phyloP scores from a whole-genome alignment of 2,329 filamentous ascomycete genomes.

The Albophoma yamanashiensis region DNA sequence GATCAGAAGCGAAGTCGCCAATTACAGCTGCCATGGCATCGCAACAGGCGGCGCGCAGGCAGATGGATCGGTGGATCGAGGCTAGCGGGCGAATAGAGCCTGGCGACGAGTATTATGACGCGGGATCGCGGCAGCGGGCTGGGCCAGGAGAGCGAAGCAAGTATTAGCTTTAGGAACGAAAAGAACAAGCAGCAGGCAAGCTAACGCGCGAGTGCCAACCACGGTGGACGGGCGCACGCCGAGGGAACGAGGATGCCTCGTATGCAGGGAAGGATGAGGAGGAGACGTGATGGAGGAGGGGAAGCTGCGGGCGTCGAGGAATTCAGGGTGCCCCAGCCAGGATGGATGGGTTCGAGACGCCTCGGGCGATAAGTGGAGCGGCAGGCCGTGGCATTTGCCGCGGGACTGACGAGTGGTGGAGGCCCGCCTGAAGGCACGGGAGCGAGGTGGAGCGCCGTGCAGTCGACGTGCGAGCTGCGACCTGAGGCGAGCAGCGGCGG shows the following conservation, averaged over 20 bases:
- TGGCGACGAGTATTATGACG: background rate
- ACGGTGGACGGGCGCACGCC: background rate
- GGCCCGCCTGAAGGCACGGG: background rate
- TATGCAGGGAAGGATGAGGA: background rate
- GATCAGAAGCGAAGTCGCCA: constrained; percentile 64
- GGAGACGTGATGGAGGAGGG: background rate
- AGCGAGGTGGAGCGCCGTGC: background rate
- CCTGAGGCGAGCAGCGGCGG: background rate
- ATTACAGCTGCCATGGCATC: constrained; percentile 54
- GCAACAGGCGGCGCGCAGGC: constrained; percentile 5
- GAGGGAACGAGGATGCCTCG: background rate
- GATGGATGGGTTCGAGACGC: background rate
- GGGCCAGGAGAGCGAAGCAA: background rate
- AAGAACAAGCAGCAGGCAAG: background rate
- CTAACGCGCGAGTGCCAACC: background rate
- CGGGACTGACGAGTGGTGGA: background rate
- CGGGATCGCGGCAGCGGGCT: background rate
- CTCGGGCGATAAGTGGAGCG: background rate
- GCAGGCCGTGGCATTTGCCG: background rate
- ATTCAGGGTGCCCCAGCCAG: background rate
- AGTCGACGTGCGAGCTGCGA: background rate
- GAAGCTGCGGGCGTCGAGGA: background rate
- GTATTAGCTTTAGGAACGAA: background rate
- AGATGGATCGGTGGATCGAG: background rate
- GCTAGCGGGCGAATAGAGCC: background rate